Base-by-base conservation (phyloP, 2,329 filamentous ascomycete genomes). In the Colletotrichum spinosum region DNA sequence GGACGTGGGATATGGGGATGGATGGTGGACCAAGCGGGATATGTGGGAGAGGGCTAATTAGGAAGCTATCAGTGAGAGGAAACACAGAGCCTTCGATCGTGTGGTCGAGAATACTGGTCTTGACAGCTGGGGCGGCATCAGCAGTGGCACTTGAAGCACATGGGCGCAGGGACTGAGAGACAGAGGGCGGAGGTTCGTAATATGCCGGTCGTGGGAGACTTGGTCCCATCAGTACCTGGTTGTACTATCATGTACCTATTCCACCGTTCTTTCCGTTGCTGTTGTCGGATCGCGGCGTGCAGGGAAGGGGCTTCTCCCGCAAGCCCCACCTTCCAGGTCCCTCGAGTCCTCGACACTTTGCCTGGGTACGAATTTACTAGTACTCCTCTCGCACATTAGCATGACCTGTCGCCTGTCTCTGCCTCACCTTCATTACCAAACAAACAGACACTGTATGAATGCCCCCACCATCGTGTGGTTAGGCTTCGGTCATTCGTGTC, bases 301-400 rank as follows among this genome's bases (percentile, higher is more conserved):
- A 66, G 58, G 63, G 63, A 51, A 60, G 37, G 39, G 37, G 41
- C 33, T 57, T 37, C 48, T 65, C 58, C 57, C 52, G 63, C 41
- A 13, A 4, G 53, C 10, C 63, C 52, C 41, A 62, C 48, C 10
- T 48, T 34, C 33, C 38, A 46, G 60, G 52, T 25, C 25, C 15
- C 46, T 38, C 55, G 44, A 46, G 46, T 65, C 58, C 48, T 48
- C 62, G 48, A 41, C 46, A 58, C 35, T n/a, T 41, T 35, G 54
- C 44, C 11, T 12, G 41, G 44, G 13, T 46, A 17, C 44, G 7
- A 46, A 46, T n/a, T 41, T 41, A 9, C 38, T 5, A 25, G 25
- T 25, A 25, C 25, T 25, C 25, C 25, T 25, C 25, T 25, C 25
- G 25, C 25, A 5, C 25, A 25, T 25, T 25, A 5, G 3, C 4